These are phyloP conservation scores for Nidularia pulvinata DNA, from an alignment of 768 basidiomycete genomes.

Conservation along the genomic window DNA sequence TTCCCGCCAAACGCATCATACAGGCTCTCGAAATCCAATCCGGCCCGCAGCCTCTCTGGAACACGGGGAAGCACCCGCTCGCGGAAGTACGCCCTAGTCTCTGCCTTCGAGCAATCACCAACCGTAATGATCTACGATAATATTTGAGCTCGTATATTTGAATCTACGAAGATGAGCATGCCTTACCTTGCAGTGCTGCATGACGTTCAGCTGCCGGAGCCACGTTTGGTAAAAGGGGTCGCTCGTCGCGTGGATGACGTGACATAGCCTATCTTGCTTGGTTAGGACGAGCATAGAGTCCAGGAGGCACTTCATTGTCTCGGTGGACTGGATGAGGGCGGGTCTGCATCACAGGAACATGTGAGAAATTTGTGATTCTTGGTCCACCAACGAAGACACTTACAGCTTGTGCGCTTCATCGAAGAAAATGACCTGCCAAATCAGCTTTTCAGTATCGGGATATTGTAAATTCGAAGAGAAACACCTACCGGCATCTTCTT, in stretches of 20 bases:
- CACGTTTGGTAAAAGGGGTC: conserved; percentile 87
- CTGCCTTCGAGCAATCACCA: conserved; percentile 75
- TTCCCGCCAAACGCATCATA: conserved; percentile 86
- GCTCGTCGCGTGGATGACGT: conserved; percentile 81
- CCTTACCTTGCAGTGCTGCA: conserved; percentile 79
- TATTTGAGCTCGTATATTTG: neutral
- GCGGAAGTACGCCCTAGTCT: conserved; percentile 66
- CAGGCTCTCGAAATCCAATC: conserved; percentile 69
- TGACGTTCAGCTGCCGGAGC: conserved; percentile 77
- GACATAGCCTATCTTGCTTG: conserved; percentile 85
- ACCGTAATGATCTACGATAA: conserved; percentile 65
- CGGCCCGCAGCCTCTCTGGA: conserved; percentile 55
- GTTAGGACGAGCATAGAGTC: conserved; percentile 88
- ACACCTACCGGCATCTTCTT: conserved; percentile 71
- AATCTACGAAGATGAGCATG: neutral
- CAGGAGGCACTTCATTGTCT: conserved; percentile 82
- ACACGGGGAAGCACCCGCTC: conserved; percentile 67
- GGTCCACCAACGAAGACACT: conserved; percentile 11
- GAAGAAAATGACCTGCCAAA: conserved; percentile 60
- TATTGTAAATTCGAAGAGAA: neutral
- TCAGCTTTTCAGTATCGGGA: too few relatives aligned
- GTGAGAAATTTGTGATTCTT: neutral
- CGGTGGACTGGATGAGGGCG: conserved; percentile 71
- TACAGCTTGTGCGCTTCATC: conserved; percentile 88
- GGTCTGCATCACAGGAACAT: conserved; percentile 42